Evolutionary conservation across 371 early-diverging fungal genomes (phyloP), one percentile per base, ranked within the genome.

Genomic region (Actinomucor elegans): DNA sequence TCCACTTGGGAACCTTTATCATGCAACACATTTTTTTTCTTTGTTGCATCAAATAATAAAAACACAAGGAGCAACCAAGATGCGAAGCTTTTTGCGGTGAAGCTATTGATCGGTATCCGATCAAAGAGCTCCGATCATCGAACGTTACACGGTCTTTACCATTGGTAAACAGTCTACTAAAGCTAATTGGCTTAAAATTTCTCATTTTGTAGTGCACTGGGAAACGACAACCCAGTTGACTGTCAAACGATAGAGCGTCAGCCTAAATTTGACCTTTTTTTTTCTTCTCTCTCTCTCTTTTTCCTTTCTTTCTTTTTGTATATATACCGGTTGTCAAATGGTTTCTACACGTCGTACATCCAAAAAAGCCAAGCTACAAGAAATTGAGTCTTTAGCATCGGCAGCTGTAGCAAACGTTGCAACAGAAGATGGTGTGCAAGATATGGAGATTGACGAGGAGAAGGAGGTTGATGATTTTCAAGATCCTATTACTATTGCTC

Each of bases 271-370:
- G 49, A 49, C 49, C 20, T 36, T 18, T 49, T 17, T 37, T 52
- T 46, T 48, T 20, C 21, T 11, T 41, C 32, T 37, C 47, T 54
- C 15, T 53, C 42, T 29, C 21, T 29, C 11, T 56, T 34, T 43
- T 10, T 35, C 28, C 24, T 38, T 34, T 26, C 23, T 37, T 32
- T 34, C 10, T 36, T 26, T 42, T 15, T n/a, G 36, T 18, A 23
- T 17, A 24, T 34, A 12, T 32, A 38, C 41, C 20, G 23, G 10
- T 20, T 12, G 14, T 26, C 33, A 53, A 23, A 60, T 55, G 55
- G 55, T 55, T 31, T 31, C 45, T 10, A 38, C 61, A 27, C 48
- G 61, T 29, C 41, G 48, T 32, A 37, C 44, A 28, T 21, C 31
- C 18, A 44, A 45, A 17, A 23, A 49, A 26, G 6, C 44, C 5